A percentile compares a stretch with the other conserved stretches of the same genome.
Evolutionary conservation across 2,329 filamentous ascomycete species (phyloP).

Genomic region (Exserohilum turcica): DNA sequence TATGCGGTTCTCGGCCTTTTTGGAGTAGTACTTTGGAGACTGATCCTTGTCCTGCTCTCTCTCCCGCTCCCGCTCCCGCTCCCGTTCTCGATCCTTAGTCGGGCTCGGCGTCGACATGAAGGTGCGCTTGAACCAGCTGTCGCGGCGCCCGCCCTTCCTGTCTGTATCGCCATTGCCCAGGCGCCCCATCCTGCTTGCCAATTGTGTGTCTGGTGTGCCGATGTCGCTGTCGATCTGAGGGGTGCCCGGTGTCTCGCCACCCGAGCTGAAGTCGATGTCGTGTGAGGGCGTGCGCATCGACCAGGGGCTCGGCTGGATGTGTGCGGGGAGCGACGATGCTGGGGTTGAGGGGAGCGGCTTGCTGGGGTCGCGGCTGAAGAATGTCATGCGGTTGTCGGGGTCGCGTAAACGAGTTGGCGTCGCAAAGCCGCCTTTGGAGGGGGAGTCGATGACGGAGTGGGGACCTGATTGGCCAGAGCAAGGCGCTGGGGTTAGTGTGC

Average conservation of each 20-base stretch:
- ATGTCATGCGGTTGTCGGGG: slow-evolving; percentile 56
- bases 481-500: slow-evolving; percentile 21
- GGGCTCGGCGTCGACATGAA: slow-evolving; percentile 45
- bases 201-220: slow-evolving; percentile 49
- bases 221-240: slow-evolving; percentile 52
- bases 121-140: slow-evolving; percentile 39
- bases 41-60: slow-evolving; percentile 32
- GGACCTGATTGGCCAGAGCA: slow-evolving; percentile 30
- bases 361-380: slow-evolving; percentile 48
- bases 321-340: slow-evolving; percentile 29
- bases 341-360: slow-evolving; percentile 47
- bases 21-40: slow-evolving; percentile 39
- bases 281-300: slow-evolving; percentile 41
- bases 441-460: slow-evolving; percentile 50
- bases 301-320: slow-evolving; percentile 41
- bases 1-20: slow-evolving; percentile 48
- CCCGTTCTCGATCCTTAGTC: slow-evolving; percentile 43
- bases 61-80: slow-evolving; percentile 31
- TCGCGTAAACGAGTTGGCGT: slow-evolving; percentile 52
- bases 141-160: slow-evolving; percentile 39
- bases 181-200: slow-evolving; percentile 36
- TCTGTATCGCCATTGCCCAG: slow-evolving; percentile 37
- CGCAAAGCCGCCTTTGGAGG: slow-evolving; percentile 53
- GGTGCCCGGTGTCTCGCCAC: slow-evolving; percentile 57
- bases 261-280: slow-evolving; percentile 53